Percentiles rank a stretch among this genome's conserved stretches.
Conservation (phyloP, 495 filamentous ascomycete genomes). For the Trichocladium antarcticum region DNA sequence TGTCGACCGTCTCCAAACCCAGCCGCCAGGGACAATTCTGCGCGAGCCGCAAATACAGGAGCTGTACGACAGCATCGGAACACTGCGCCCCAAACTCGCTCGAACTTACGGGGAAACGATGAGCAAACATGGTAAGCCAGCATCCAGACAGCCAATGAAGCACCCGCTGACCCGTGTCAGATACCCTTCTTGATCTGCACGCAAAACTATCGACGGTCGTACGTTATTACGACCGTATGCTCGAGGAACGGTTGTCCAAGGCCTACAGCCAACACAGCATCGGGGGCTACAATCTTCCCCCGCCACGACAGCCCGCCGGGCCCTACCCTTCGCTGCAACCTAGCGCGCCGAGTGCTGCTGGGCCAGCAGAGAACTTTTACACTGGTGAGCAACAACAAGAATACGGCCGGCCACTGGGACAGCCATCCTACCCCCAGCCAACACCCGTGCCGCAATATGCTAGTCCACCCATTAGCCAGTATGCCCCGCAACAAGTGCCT, state of each 20-base stretch:
- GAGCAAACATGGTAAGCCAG: conserved; percentile 85
- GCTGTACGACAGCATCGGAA: conserved; percentile 90
- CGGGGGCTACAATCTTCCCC: conserved; percentile 41
- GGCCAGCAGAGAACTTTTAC: conserved; percentile 70
- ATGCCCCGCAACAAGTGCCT: conserved; percentile 37
- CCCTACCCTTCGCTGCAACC: conserved; percentile 58
- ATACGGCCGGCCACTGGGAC: conserved; percentile 34
- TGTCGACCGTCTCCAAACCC: conserved; percentile 88
- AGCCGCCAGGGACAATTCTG: conserved; percentile 88
- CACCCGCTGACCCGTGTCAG: conserved; percentile 30
- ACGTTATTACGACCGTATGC: conserved; percentile 96
- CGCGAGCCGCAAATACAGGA: conserved; percentile 96
- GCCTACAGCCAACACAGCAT: conserved; percentile 76
- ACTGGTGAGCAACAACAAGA: conserved; percentile 52
- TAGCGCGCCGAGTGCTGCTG: conserved; percentile 36
- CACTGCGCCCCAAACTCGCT: conserved; percentile 84
- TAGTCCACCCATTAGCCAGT: conserved; percentile 26
- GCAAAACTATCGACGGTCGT: conserved; percentile 93
- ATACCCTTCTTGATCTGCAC: conserved; percentile 88
- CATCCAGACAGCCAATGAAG: conserved; percentile 20
- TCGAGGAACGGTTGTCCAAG: conserved; percentile 86
- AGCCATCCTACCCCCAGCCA: conserved; percentile 30
- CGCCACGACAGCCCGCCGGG: conserved; percentile 44
- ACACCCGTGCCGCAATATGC: conserved; percentile 29
- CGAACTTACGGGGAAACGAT: conserved; percentile 97